Evolutionary conservation across 495 filamentous ascomycete genomes (phyloP).

Genomic region (Peziza echinospora): DNA sequence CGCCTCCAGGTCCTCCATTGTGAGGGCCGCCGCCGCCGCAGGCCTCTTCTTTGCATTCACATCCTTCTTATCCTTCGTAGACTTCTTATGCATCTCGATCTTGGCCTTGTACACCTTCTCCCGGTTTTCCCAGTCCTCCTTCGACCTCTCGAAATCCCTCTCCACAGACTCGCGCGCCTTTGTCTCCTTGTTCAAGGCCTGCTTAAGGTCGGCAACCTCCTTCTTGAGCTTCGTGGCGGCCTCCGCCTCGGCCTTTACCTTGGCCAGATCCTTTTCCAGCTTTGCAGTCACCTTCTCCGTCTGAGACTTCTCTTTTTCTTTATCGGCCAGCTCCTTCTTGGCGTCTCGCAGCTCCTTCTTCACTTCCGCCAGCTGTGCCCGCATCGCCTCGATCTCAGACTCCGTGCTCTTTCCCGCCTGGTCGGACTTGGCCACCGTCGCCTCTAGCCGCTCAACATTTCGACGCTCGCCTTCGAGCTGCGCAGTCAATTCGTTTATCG

Average conservation of each 20-base stretch:
- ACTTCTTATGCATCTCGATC: slow-evolving; percentile 70
- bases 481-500: background rate
- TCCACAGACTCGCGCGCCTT: slow-evolving; percentile 61
- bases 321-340: slow-evolving; percentile 20
- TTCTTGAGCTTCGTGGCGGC: slow-evolving; percentile 44
- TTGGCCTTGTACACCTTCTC: slow-evolving; percentile 51
- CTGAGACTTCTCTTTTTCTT: slow-evolving; percentile 23
- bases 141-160: slow-evolving; percentile 26
- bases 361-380: slow-evolving; percentile 18
- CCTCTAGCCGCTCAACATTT: background rate
- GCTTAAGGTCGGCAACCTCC: slow-evolving; percentile 58
- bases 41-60: background rate
- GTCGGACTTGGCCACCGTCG: background rate
- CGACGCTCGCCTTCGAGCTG: slow-evolving; percentile 5
- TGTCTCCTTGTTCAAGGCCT: slow-evolving; percentile 60
- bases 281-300: slow-evolving; percentile 34
- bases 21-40: slow-evolving; percentile 5
- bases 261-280: slow-evolving; percentile 45
- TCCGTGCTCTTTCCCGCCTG: no score
- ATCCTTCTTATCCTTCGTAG: slow-evolving; percentile 41
- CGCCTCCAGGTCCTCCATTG: slow-evolving; percentile 13
- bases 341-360: slow-evolving; percentile 10
- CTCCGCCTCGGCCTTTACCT: slow-evolving; percentile 42
- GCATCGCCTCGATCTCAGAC: slow-evolving; percentile 25
- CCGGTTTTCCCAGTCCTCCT: slow-evolving; percentile 46